Evolutionary conservation across 176 grass and related monocot species (phyloP), one percentile per base, ranked within the genome.

Genomic region (Bromus sterilis): DNA sequence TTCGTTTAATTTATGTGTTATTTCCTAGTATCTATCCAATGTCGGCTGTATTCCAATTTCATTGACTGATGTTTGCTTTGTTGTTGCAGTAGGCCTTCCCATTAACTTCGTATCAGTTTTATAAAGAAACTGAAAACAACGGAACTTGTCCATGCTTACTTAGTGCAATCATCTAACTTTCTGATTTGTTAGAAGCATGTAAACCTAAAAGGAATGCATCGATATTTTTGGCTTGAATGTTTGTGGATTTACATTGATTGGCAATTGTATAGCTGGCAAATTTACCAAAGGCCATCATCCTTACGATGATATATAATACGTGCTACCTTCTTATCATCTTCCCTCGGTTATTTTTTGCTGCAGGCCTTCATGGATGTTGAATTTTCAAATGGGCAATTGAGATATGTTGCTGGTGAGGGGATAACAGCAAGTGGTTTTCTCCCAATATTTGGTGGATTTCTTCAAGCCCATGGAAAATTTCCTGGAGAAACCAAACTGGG

Each of bases 321-420:
- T 48, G 44, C 12, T 62, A 36, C 18, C 3, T 5, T 78, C 26
- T 78, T 66, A 75, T 80, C 30, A 33, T 76, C 24, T 77, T 87
- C 23, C 32, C 72, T 65, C 79, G 64, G 30, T 25, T 84, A 10
- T 86, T 66, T 74, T 30, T 78, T 87, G 29, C 73, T 87, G 28
- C 82, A 99, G 93, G 91, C 93, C n/a, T 99, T 93, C 77, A 89
- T 99, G 96, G 96, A 99, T 74, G 73, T 95, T 56, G 91, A 99
- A 62, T 99, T 91, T 42, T 93, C 96, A 69, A 95, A 93, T 82
- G 91, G 96, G 64, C 93, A 99, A 73, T 65, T 95, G 33, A 99
- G 93, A 66, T 99, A 99, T 78, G 91, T 88, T 84, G 93, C 96
- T 84, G 89, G 93, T 68, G 96, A 99, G 71, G 96, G 96, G 37